phyloP scores from a whole-genome alignment of 495 filamentous ascomycete genomes.

The Apiosordaria backusii region DNA sequence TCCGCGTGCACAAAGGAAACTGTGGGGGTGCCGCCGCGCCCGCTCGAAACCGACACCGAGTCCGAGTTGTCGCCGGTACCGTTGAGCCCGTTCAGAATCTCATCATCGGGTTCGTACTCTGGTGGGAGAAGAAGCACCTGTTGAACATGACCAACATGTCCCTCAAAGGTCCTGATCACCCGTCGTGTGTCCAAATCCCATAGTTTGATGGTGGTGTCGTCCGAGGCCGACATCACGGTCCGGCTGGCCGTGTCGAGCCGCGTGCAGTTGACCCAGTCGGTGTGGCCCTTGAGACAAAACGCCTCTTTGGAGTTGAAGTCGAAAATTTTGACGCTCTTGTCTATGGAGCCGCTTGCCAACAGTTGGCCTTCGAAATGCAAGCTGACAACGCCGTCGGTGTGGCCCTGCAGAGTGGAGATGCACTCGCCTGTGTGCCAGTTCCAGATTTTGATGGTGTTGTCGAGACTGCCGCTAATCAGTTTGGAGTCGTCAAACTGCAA shows the following conservation, averaged over 20 bases:
- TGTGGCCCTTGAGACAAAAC: slow-evolving; percentile 76
- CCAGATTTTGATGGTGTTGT: slow-evolving; percentile 78
- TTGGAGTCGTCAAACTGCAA: slow-evolving; percentile 92
- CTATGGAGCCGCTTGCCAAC: slow-evolving; percentile 82
- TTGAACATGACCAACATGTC: slow-evolving; percentile 95
- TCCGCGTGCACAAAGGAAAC: slow-evolving; percentile 21
- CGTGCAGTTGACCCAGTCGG: slow-evolving; percentile 92
- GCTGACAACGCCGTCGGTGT: slow-evolving; percentile 74
- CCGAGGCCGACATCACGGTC: slow-evolving; percentile 87
- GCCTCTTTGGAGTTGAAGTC: slow-evolving; percentile 81
- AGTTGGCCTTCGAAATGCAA: slow-evolving; percentile 81
- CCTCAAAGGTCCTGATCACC: slow-evolving; percentile 77
- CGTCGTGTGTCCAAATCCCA: slow-evolving; percentile 65
- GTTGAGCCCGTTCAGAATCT: slow-evolving; percentile 36
- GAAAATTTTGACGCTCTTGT: slow-evolving; percentile 89
- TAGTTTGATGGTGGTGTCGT: slow-evolving; percentile 87
- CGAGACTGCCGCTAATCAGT: slow-evolving; percentile 36
- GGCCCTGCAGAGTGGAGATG: slow-evolving; percentile 72
- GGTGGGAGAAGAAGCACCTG: slow-evolving; percentile 76
- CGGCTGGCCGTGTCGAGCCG: slow-evolving; percentile 74
- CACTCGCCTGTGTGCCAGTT: slow-evolving; percentile 93
- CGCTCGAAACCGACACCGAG: slow-evolving; percentile 41
- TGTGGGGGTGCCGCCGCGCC: slow-evolving; percentile 35
- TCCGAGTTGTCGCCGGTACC: slow-evolving; percentile 59
- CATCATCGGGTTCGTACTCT: slow-evolving; percentile 84